Percentiles rank a stretch among this genome's conserved stretches.
phyloP scores from a whole-genome alignment of 208 protist genomes.

The Herpetomonas samuelpessoai region DNA sequence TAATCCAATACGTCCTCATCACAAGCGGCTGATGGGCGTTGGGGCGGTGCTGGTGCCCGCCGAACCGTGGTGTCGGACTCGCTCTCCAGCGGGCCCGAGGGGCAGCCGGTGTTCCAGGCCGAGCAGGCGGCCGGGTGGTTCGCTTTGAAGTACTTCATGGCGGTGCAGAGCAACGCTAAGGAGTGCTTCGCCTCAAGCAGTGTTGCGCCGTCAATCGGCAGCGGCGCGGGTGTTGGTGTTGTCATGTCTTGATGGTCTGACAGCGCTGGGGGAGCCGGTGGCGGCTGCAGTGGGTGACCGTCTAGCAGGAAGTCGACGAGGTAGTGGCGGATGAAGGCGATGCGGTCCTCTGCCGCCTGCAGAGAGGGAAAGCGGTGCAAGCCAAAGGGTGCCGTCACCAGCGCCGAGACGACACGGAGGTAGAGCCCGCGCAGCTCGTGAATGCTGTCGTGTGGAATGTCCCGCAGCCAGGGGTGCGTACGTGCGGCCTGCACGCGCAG shows the following conservation, averaged over 20 bases:
- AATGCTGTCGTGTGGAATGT: not conserved
- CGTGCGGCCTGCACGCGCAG: no score
- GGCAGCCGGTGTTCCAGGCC: not conserved
- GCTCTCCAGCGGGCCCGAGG: not conserved
- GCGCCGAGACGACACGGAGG: not conserved
- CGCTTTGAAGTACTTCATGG: not conserved
- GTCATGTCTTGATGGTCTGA: no score
- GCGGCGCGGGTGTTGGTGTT: not conserved
- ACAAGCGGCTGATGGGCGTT: no score
- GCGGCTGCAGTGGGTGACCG: no score
- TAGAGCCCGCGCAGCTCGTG: constrained; percentile 3
- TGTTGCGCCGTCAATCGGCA: not conserved
- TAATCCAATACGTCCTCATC: not conserved
- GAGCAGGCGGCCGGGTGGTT: not conserved
- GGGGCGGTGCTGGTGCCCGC: no score
- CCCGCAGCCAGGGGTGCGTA: not conserved
- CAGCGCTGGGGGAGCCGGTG: no score
- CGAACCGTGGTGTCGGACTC: not conserved
- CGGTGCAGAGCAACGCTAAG: not conserved
- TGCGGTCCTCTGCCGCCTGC: constrained; percentile 20
- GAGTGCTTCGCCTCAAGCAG: not conserved
- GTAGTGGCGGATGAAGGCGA: constrained; percentile 16
- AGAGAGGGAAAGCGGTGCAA: constrained; percentile 16
- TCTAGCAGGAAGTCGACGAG: constrained; percentile 1
- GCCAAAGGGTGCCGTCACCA: constrained; percentile 10